Evolutionary conservation across 1,284 basidiomycete genomes (phyloP).

Genomic region (Apiotrichum sp.): DNA sequence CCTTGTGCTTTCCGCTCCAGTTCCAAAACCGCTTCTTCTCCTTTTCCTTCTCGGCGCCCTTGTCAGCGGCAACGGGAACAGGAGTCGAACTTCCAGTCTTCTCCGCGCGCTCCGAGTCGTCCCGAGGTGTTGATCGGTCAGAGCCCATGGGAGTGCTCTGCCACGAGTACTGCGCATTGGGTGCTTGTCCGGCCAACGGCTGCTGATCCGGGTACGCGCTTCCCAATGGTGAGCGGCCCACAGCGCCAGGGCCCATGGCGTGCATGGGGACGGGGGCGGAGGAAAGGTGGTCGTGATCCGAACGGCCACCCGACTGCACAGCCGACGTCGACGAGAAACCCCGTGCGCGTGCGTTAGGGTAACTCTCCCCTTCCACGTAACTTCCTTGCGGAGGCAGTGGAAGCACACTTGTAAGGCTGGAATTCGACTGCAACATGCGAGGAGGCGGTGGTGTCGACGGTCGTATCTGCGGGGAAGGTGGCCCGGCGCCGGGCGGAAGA

Average conservation of each 20-base stretch:
- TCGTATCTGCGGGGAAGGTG: conserved; percentile 12
- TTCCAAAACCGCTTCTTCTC: conserved; percentile 15
- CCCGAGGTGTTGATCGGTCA: neutral
- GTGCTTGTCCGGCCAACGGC: neutral
- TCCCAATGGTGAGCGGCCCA: conserved; percentile 11
- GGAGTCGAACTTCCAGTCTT: neutral
- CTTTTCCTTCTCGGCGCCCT: conserved; percentile 2
- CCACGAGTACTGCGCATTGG: neutral
- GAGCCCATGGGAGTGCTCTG: neutral
- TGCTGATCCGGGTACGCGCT: conserved; percentile 10
- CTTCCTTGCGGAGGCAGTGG: conserved; percentile 11
- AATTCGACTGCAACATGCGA: conserved; percentile 4
- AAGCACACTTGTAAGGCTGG: conserved; percentile 19
- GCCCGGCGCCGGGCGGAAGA: conserved; percentile 18
- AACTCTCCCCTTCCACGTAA: neutral
- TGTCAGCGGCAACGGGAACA: neutral
- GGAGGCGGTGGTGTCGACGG: conserved; percentile 6
- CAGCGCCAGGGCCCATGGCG: conserved; percentile 14
- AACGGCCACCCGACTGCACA: too few species aligned
- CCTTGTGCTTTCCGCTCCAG: conserved; percentile 8
- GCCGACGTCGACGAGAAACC: conserved; percentile 13
- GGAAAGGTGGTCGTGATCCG: too few species aligned
- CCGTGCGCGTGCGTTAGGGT: neutral
- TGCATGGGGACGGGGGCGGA: conserved; percentile 6
- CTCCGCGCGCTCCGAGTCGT: neutral